Evolutionary conservation across 1,284 basidiomycete species (phyloP).

Genomic region (Rhodotorula glutinis): DNA sequence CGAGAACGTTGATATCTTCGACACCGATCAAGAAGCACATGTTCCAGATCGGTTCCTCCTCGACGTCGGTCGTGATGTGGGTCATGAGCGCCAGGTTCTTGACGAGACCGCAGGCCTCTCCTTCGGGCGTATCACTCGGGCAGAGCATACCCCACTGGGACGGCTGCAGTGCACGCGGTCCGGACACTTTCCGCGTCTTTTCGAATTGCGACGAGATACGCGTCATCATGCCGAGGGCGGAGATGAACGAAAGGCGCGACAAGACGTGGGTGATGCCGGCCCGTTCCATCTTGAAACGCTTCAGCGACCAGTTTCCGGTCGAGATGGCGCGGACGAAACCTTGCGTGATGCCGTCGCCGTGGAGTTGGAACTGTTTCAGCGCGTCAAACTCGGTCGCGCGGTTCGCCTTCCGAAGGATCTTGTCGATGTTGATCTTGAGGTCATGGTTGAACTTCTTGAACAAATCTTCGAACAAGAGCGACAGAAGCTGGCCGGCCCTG

Average conservation of each 20-base stretch:
- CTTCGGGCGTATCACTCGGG: slow-evolving; percentile 98
- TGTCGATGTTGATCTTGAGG: slow-evolving; percentile 94
- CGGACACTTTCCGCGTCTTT: slow-evolving; percentile 98
- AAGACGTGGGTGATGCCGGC: slow-evolving; percentile 98
- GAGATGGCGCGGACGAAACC: slow-evolving; percentile 98
- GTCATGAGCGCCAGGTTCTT: slow-evolving; percentile 99
- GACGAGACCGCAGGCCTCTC: slow-evolving; percentile 97
- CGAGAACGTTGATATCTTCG: slow-evolving; percentile 89
- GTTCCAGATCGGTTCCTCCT: slow-evolving; percentile 88
- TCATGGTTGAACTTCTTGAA: slow-evolving; percentile 99
- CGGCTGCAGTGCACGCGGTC: slow-evolving; percentile 93
- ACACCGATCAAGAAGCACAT: slow-evolving; percentile 92
- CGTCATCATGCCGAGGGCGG: slow-evolving; percentile 99
- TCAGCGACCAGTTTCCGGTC: slow-evolving; percentile 98
- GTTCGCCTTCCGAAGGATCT: slow-evolving; percentile 94
- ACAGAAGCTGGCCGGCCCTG: slow-evolving; percentile 93
- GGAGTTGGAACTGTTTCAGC: slow-evolving; percentile 85
- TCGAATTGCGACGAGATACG: slow-evolving; percentile 98
- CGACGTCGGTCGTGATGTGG: slow-evolving; percentile 98
- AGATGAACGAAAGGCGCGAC: slow-evolving; percentile 91
- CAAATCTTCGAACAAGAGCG: slow-evolving; percentile 92
- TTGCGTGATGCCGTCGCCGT: slow-evolving; percentile 82
- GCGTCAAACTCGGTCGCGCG: slow-evolving; percentile 95
- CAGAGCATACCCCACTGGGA: slow-evolving; percentile 99
- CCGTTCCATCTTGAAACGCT: slow-evolving; percentile 99